A percentile compares a stretch with the other conserved stretches of the same genome.
Evolutionary conservation across 306 rosid species (phyloP).

Genomic region (Glycine latifolia): DNA sequence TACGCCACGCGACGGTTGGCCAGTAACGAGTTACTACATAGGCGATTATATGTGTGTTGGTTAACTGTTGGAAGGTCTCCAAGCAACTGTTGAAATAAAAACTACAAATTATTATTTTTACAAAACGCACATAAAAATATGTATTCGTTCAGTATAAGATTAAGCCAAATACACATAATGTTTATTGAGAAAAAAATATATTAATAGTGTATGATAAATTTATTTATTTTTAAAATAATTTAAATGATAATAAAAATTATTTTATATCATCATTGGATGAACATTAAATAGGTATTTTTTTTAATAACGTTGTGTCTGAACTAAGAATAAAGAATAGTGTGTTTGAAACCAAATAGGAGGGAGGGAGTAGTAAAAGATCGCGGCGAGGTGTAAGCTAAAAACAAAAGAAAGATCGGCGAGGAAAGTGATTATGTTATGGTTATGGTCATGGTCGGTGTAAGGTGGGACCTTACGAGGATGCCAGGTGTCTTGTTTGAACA

Average conservation of each 20-base stretch:
- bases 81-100: too few relatives aligned
- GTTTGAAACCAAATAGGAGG: background rate
- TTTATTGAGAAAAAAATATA: too few relatives aligned
- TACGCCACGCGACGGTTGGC: background rate
- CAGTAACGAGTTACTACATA: too few relatives aligned
- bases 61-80: too few relatives aligned
- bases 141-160: too few relatives aligned
- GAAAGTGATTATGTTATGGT: constrained; percentile 19
- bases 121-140: too few relatives aligned
- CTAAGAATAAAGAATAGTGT: background rate
- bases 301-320: background rate
- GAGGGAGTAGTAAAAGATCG: background rate
- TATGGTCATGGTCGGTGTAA: constrained; percentile 62
- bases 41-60: background rate
- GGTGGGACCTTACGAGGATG: constrained; percentile 45
- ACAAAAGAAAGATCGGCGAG: constrained; percentile 16
- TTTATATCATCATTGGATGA: too few relatives aligned
- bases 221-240: too few relatives aligned
- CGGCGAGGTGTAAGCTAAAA: background rate
- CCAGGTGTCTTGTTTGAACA: constrained; percentile 28
- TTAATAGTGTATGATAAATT: too few relatives aligned
- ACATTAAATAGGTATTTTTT: background rate
- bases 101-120: too few relatives aligned
- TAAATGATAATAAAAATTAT: too few relatives aligned
- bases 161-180: too few relatives aligned